A percentile compares a stretch with the other conserved stretches of the same genome.
These are phyloP conservation scores for Mentha longifolia DNA, from an alignment of 257 asterid genomes.

Conservation along the genomic window DNA sequence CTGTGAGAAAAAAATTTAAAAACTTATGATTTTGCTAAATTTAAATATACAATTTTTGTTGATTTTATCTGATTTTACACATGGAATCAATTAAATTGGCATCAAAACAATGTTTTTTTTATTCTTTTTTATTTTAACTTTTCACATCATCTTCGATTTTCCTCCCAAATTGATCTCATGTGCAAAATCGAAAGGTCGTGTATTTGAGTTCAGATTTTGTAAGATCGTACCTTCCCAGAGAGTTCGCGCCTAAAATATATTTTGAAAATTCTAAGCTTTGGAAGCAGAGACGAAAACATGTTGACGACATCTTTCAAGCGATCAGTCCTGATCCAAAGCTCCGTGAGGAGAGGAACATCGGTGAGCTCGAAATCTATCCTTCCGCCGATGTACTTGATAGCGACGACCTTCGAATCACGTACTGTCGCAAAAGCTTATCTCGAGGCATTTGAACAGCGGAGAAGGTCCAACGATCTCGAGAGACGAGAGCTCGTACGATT, in stretches of 20 bases:
- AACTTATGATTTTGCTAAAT: too few species aligned
- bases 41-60: too few species aligned
- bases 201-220: too few species aligned
- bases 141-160: too few species aligned
- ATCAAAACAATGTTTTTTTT: too few species aligned
- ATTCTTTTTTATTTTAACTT: too few species aligned
- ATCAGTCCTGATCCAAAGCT: neutral
- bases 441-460: neutral
- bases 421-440: neutral
- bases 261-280: neutral
- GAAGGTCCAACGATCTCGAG: neutral
- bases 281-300: neutral
- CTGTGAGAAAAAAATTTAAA: neutral
- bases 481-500: neutral
- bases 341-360: neutral
- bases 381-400: neutral
- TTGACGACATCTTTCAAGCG: neutral
- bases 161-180: too few species aligned
- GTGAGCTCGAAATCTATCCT: neutral
- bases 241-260: neutral
- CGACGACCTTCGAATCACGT: neutral
- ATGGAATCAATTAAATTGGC: too few species aligned
- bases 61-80: too few species aligned
- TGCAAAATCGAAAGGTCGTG: too few species aligned
- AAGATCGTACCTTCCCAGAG: neutral